Evolutionary conservation across 2,329 filamentous ascomycete species (phyloP), one percentile per base, ranked within the genome.

Genomic region (Sordariomycetes sp.): DNA sequence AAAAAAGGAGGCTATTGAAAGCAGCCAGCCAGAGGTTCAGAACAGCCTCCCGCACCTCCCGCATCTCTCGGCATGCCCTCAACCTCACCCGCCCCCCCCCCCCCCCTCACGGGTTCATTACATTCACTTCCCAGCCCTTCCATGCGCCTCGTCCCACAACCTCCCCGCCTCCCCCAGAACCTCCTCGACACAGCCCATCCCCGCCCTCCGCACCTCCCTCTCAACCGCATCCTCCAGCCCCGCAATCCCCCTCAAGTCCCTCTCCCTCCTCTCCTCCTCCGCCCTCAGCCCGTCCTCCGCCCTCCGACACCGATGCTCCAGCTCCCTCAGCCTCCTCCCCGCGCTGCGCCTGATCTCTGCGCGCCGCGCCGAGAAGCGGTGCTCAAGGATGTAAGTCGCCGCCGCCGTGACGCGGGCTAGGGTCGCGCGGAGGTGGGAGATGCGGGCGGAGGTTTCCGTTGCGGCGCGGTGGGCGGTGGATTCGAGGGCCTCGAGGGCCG

Each of bases 271-370:
- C 10, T 5, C 22, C 7, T 32, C 32, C 12, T 22, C 22, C 13
- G 3, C 48, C 17, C 13, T 32, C 17, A 56, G 10, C 10, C 28
- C 48, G 13, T 39, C 45, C 15, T 39, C 13, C 48, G 35, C 32
- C 36, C 50, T 25, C 42, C 15, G 28, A 20, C 34, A 48, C 48
- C 48, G 45, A 48, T 56, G 25, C 32, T 56, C 24, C 28, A 56
- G 55, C 48, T 36, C 55, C 12, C 48, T 28, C 5, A 56, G 39
- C 32, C 39, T 36, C 32, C 25, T 32, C 4, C 20, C 28, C n/a
- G 52, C 20, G 45, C 42, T 56, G 10, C 55, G 45, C 20, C 55
- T 48, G 34, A 56, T 56, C 48, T 56, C 52, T 22, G 36, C 55
- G 10, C 55, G 55, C 32, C 22, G 35, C 15, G 25, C 20, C n/a